Base-by-base conservation (phyloP, 169 alveolate species). In the Babesia bovis region DNA sequence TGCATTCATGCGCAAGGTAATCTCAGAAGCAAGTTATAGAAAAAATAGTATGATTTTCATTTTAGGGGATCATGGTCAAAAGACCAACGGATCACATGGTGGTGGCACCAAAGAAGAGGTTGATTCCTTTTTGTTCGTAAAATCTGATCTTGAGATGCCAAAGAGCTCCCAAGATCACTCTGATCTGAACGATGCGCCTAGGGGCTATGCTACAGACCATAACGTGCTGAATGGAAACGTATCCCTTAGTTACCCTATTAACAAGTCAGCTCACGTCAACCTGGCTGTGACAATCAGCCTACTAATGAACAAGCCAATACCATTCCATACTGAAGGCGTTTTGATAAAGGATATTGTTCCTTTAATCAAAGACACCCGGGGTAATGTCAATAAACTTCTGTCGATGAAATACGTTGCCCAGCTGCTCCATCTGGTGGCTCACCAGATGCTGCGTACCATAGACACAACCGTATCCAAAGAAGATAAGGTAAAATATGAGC, bases 61-160 rank as follows among this genome's bases (percentile, higher is more conserved):
- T 15, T 33, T 86, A 17, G 90, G 92, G 7, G 92, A 86, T 51
- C 92, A 86, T 63, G 92, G 92, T 6, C 90, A 82, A 42, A 63
- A 71, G 66, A 79, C 72, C 56, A 51, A 79, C 51, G 92, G 92
- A 6, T 66, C 83, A 26, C 92, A 86, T 44, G 87, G 92, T 45
- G 90, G 89, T 26, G 73, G 38, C 35, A 41, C 85, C n/a, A 33
- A 40, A 41, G 85, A 76, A 42, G 85, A 76, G 73, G 66, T 76
- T 7, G 85, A 76, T 23, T 35, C 85, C 25, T 76, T 76, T 55
- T 35, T 76, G 61, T 40, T 60, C 47, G 76, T 58, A 1, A 15
- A 13, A 25, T 51, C 76, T 10, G 84, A 73, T 26, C 53, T 61
- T 5, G 66, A 53, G 59, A 30, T 73, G 74, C 17, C 56, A 17